A percentile compares a stretch with the other conserved stretches of the same genome.
Evolutionary conservation across 2,329 filamentous ascomycete species (phyloP).

Genomic region (Alternaria viburni): DNA sequence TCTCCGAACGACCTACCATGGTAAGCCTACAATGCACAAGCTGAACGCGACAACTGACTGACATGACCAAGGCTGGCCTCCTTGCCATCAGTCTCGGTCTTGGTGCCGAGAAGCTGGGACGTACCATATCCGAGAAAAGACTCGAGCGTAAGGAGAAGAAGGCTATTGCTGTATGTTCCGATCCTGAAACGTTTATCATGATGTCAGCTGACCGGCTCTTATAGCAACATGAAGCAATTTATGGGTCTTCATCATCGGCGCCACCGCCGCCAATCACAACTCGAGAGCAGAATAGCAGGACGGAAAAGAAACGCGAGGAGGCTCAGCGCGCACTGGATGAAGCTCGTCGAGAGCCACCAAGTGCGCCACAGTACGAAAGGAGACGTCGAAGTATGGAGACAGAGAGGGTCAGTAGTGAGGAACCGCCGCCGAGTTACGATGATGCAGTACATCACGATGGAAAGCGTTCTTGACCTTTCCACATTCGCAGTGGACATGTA

Average conservation of each 20-base stretch:
- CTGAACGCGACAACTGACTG: neutral
- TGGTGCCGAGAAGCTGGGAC: constrained; percentile 25
- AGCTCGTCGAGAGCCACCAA: constrained; percentile 12
- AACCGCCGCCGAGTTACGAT: constrained; percentile 21
- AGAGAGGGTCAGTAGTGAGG: constrained; percentile 16
- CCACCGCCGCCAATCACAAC: constrained; percentile 6
- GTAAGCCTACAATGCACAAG: neutral
- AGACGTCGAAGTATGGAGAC: constrained; percentile 21
- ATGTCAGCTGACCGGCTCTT: neutral
- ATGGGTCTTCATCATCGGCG: constrained; percentile 17
- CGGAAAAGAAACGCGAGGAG: constrained; percentile 19
- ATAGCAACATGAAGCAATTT: constrained; percentile 21
- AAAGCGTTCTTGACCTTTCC: neutral
- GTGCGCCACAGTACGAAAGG: constrained; percentile 1
- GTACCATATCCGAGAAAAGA: constrained; percentile 30
- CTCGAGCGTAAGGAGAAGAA: constrained; percentile 33
- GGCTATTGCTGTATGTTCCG: constrained; percentile 18
- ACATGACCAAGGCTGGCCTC: constrained; percentile 25
- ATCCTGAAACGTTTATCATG: neutral
- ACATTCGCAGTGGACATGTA: neutral
- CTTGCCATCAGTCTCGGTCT: constrained; percentile 27
- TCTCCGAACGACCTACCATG: constrained; percentile 3
- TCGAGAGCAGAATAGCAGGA: constrained; percentile 3
- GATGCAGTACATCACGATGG: constrained; percentile 10
- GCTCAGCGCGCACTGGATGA: constrained; percentile 8